Evolutionary conservation across 2,329 filamentous ascomycete species (phyloP).

Genomic region (Pestalotiopsis sp.): DNA sequence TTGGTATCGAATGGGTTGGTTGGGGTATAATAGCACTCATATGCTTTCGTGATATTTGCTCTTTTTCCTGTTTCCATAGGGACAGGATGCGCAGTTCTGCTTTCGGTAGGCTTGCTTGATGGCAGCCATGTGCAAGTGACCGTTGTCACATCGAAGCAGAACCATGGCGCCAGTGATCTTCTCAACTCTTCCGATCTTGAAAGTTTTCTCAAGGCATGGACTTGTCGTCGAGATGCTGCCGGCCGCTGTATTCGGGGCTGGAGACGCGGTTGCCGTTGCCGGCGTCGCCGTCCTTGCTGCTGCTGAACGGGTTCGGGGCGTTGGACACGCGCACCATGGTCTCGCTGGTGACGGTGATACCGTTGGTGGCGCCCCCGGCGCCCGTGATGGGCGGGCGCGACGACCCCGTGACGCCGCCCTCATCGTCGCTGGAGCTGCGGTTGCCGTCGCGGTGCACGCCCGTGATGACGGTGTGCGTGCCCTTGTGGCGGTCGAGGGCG

Average conservation of each 20-base stretch:
- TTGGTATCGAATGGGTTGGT: background rate
- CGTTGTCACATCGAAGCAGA: background rate
- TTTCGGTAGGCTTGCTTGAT: background rate
- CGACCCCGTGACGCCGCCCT: background rate
- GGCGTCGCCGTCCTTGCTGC: background rate
- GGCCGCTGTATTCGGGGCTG: background rate
- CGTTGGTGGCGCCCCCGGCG: background rate
- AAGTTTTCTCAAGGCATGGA: background rate
- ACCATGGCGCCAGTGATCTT: background rate
- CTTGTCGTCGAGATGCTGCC: background rate
- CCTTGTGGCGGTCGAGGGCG: slow-evolving; percentile 1
- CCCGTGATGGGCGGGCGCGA: background rate
- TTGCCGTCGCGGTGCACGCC: background rate
- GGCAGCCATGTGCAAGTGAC: background rate
- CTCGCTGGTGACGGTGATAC: slow-evolving; percentile 7
- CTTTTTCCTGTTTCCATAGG: background rate
- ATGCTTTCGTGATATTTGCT: background rate
- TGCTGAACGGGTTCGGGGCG: background rate
- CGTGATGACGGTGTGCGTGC: slow-evolving; percentile 6
- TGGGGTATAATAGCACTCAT: background rate
- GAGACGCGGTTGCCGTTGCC: background rate
- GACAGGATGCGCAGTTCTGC: background rate
- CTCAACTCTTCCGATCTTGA: background rate
- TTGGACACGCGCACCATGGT: slow-evolving; percentile 2
- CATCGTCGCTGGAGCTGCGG: background rate